phyloP scores from a whole-genome alignment of 2,329 filamentous ascomycete genomes.

The Ophiocordyceps sinensis region DNA sequence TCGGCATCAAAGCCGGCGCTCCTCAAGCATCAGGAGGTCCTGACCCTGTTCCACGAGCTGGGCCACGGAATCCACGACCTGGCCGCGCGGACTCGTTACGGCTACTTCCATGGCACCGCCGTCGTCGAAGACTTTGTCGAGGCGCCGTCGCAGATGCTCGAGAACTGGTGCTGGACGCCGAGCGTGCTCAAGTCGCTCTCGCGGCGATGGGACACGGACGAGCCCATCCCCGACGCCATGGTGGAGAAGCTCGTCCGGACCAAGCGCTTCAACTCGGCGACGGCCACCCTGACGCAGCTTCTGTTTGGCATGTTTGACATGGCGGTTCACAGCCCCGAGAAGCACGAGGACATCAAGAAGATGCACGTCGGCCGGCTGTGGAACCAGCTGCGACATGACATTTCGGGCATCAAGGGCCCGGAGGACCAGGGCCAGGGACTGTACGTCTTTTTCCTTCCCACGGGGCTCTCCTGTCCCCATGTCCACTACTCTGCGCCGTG shows the following conservation, averaged over 20 bases:
- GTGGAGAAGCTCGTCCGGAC: constrained; percentile 61
- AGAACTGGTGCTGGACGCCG: constrained; percentile 63
- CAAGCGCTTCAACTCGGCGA: constrained; percentile 67
- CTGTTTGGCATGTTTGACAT: constrained; percentile 78
- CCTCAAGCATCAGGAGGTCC: constrained; percentile 70
- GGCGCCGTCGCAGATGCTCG: constrained; percentile 58
- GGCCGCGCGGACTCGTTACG: constrained; percentile 45
- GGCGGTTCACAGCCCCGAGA: constrained; percentile 57
- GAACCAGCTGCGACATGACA: constrained; percentile 58
- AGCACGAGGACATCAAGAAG: constrained; percentile 52
- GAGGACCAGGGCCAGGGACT: constrained; percentile 45
- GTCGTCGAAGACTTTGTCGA: constrained; percentile 58
- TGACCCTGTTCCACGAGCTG: constrained; percentile 69
- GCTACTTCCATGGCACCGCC: constrained; percentile 53
- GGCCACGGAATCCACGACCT: constrained; percentile 60
- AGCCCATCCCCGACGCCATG: constrained; percentile 60
- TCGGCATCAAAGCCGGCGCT: constrained; percentile 62
- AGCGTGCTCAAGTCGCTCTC: constrained; percentile 52
- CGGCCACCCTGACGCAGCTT: constrained; percentile 65
- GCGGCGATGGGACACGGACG: constrained; percentile 56
- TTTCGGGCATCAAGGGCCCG: constrained; percentile 60
- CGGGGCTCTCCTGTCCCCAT: not conserved
- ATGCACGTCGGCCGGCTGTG: constrained; percentile 53
- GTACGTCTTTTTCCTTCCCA: constrained; percentile 22
- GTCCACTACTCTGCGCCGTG: too few relatives aligned